phyloP scores from a whole-genome alignment of 169 alveolate genomes.

The Theileria orientalis region DNA sequence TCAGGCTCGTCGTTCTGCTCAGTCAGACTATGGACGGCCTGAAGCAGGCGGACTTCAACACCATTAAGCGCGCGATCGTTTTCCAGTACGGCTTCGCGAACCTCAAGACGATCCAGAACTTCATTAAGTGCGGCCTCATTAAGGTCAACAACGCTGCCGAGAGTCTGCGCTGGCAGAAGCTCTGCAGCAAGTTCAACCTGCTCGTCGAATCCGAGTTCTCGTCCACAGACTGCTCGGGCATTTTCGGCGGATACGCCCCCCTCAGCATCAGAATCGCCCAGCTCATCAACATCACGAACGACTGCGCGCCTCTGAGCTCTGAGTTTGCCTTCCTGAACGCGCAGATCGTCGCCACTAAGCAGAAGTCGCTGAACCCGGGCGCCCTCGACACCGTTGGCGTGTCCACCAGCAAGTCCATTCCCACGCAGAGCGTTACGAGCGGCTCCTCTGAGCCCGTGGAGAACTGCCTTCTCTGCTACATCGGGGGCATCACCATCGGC shows the following conservation, averaged over 20 bases:
- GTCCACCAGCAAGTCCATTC: neutral
- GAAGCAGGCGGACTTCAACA: constrained; percentile 53
- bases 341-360: constrained; percentile 37
- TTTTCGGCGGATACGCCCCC: constrained; percentile 78
- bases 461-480: constrained; percentile 51
- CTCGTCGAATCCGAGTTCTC: constrained; percentile 63
- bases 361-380: constrained; percentile 9
- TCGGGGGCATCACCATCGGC: constrained; percentile 75
- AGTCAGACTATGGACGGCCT: constrained; percentile 65
- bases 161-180: constrained; percentile 54
- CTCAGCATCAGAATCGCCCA: constrained; percentile 66
- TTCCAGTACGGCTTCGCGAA: constrained; percentile 71
- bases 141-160: constrained; percentile 27
- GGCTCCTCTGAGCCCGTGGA: neutral
- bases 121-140: constrained; percentile 37
- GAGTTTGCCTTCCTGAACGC: constrained; percentile 38
- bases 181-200: constrained; percentile 67
- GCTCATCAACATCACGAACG: constrained; percentile 36
- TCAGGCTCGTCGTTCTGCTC: constrained; percentile 61
- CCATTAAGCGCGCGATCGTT: constrained; percentile 65
- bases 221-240: constrained; percentile 57
- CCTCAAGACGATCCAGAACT: constrained; percentile 45
- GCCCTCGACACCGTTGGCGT: neutral
- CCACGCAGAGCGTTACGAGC: neutral
- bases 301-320: constrained; percentile 15